These are phyloP conservation scores for Bolboschoenoplectus hybrid DNA, from an alignment of 202 grass and related monocot genomes.

Conservation along the genomic window DNA sequence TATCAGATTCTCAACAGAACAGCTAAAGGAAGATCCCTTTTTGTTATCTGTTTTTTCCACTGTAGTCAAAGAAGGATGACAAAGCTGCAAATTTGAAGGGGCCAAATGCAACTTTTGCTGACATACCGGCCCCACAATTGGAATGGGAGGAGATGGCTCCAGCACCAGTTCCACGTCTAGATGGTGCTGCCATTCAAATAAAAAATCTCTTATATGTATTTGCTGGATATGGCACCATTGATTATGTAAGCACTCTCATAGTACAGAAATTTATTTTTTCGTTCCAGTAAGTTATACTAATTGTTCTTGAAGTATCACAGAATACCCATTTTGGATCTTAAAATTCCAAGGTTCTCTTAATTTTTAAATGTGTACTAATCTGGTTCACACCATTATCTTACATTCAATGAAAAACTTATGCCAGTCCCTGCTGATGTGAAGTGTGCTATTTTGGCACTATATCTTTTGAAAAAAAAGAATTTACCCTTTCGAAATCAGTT, in stretches of 20 bases:
- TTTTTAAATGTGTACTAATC: background rate
- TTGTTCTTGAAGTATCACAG: background rate
- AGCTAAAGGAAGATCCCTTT: background rate
- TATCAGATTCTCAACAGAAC: background rate
- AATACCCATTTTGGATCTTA: background rate
- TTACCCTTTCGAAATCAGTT: background rate
- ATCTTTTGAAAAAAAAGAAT: background rate
- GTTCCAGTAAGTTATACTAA: background rate
- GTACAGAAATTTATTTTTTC: slow-evolving; percentile 3
- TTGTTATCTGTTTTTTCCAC: slow-evolving; percentile 5
- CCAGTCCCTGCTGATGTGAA: background rate
- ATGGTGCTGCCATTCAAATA: slow-evolving; percentile 93
- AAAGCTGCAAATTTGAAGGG: slow-evolving; percentile 48
- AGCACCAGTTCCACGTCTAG: slow-evolving; percentile 89
- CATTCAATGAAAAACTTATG: background rate
- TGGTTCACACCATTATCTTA: background rate
- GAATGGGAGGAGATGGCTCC: slow-evolving; percentile 89
- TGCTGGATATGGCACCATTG: slow-evolving; percentile 97
- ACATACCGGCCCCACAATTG: slow-evolving; percentile 70
- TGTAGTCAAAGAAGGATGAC: slow-evolving; percentile 52
- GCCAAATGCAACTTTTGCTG: slow-evolving; percentile 94
- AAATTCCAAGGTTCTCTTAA: background rate
- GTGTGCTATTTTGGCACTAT: background rate
- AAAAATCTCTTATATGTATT: slow-evolving; percentile 92
- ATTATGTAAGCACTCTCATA: slow-evolving; percentile 63